These are phyloP conservation scores for Saturnispora silvae DNA, from an alignment of 805 yeast species.

Conservation along the genomic window DNA sequence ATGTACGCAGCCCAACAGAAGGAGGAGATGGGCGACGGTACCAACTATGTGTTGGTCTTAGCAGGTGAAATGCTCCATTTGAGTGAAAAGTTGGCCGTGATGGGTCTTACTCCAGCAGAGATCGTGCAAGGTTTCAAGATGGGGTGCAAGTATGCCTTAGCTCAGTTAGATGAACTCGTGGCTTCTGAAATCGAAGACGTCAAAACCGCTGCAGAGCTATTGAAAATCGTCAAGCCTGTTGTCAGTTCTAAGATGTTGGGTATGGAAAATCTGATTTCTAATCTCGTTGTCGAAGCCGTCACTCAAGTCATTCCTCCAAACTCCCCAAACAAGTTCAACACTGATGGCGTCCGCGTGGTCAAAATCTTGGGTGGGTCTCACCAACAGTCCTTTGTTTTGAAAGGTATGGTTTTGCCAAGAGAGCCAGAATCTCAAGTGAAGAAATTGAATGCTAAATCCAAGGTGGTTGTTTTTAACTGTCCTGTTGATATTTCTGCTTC, in stretches of 20 bases:
- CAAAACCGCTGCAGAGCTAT: conserved; percentile 41
- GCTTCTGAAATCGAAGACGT: conserved; percentile 54
- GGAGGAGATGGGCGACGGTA: conserved; percentile 93
- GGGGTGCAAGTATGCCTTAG: conserved; percentile 68
- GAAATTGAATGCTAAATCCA: conserved; percentile 48
- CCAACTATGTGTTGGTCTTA: conserved; percentile 80
- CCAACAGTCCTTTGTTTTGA: conserved; percentile 63
- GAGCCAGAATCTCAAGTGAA: conserved; percentile 93
- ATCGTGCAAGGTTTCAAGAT: conserved; percentile 85
- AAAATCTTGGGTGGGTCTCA: conserved; percentile 91
- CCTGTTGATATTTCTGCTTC: conserved; percentile 92
- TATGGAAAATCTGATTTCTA: conserved; percentile 64
- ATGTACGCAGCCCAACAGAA: conserved; percentile 98
- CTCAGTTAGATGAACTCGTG: conserved; percentile 55
- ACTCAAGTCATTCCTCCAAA: conserved; percentile 55
- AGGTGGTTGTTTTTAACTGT: conserved; percentile 87
- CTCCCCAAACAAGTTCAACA: conserved; percentile 52
- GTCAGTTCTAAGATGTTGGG: conserved; percentile 93
- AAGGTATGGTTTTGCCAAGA: conserved; percentile 97
- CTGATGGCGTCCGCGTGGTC: conserved; percentile 89
- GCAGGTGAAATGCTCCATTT: conserved; percentile 87
- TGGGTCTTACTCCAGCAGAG: conserved; percentile 88
- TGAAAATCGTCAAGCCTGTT: conserved; percentile 74
- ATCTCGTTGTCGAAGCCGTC: conserved; percentile 78
- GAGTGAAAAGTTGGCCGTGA: conserved; percentile 72